Evolutionary conservation across 2,329 filamentous ascomycete species (phyloP), one percentile per base, ranked within the genome.

Genomic region (Trichothecium roseum): DNA sequence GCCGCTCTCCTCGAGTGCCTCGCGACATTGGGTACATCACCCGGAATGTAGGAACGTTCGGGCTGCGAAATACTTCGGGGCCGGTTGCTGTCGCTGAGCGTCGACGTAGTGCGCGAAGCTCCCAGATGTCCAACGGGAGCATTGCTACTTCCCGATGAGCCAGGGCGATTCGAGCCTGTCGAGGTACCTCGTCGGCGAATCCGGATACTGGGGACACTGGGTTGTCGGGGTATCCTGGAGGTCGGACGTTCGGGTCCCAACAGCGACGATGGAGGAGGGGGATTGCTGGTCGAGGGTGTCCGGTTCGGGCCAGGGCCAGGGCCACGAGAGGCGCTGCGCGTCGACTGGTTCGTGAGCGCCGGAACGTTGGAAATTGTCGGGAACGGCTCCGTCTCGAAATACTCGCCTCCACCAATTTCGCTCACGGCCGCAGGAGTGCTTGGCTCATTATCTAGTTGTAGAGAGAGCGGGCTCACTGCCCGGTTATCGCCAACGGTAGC

Each of bases 41-140:
- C 42, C 5, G 46, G 29, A 5, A 48, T 8, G 4, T 45, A 42
- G 2, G 50, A 42, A 13, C 47, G 40, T 17, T 50, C 47, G 6
- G 58, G 56, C 37, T 61, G 57, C 5, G 58, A 62, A 12, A 54
- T 39, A 42, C 57, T 61, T 15, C 58, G 50, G 2, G 54, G 54
- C 5, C 58, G 51, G 6, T 18, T 9, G 32, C 10, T 20, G 17
- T 17, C 9, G 15, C n/a, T 31, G 27, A 14, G 7, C 22, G n/a
- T 33, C n/a, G 34, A 31, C 28, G 18, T 12, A 3, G 16, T 12
- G 35, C 31, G 9, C 8, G 31, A 13, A 13, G 8, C n/a, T 15
- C 17, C 31, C 8, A 18, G 16, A 15, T 15, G 9, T 15, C 13
- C 10, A 6, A 10, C 29, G 10, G 14, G 12, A 31, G 29, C 15